Evolutionary conservation across 1,284 basidiomycete species (phyloP).

Genomic region (Pascua guehoae): DNA sequence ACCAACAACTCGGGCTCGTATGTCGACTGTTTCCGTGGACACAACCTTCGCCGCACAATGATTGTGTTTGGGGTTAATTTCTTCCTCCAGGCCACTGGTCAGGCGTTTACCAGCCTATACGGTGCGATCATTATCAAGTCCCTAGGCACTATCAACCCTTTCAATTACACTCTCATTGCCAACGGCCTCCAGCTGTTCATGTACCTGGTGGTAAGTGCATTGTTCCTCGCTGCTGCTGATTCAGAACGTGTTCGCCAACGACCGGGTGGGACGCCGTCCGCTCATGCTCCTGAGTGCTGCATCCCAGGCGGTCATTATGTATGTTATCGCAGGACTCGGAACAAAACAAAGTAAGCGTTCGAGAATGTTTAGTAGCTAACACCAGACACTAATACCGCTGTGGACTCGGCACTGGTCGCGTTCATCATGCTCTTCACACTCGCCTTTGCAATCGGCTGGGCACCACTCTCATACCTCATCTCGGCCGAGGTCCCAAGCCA

Average conservation of each 20-base stretch:
- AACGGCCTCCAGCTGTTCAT: slow-evolving; percentile 3
- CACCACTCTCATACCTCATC: slow-evolving; percentile 4
- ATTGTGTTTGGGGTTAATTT: slow-evolving; percentile 15
- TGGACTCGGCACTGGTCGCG: slow-evolving; percentile 5
- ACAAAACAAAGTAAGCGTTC: neutral
- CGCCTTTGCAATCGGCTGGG: slow-evolving; percentile 5
- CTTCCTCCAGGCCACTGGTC: slow-evolving; percentile 16
- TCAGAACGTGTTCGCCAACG: slow-evolving; percentile 1
- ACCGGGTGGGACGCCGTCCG: slow-evolving; percentile 18
- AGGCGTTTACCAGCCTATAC: slow-evolving; percentile 5
- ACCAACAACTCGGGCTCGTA: neutral
- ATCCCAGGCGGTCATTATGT: slow-evolving; percentile 7
- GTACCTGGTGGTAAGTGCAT: neutral
- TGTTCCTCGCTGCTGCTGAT: neutral
- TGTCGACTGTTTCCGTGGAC: slow-evolving; percentile 5
- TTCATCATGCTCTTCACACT: slow-evolving; percentile 13
- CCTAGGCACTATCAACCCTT: slow-evolving; percentile 8
- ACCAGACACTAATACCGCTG: slow-evolving; percentile 4
- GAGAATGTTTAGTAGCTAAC: neutral
- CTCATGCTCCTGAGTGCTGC: slow-evolving; percentile 10
- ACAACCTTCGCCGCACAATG: slow-evolving; percentile 12
- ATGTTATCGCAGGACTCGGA: slow-evolving; percentile 12
- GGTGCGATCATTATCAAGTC: slow-evolving; percentile 12
- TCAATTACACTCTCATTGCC: slow-evolving; percentile 18
- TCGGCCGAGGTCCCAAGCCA: slow-evolving; percentile 2